Evolutionary conservation across 192 early-diverging fungal species (phyloP).

Genomic region (Pecoramyces ruminantium): DNA sequence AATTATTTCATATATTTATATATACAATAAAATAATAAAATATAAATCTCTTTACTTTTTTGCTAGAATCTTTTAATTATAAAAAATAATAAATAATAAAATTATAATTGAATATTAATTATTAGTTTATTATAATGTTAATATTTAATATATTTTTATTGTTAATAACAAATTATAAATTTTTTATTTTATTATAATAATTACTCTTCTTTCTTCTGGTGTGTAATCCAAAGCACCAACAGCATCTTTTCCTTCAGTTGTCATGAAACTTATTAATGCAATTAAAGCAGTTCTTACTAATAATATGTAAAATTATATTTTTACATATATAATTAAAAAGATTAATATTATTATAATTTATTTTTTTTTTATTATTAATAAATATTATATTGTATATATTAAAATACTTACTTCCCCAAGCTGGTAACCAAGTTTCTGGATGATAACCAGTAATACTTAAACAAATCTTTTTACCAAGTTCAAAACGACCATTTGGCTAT

Average conservation of each 20-base stretch:
- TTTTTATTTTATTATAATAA: background rate
- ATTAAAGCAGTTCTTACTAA: constrained; percentile 69
- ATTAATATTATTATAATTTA: background rate
- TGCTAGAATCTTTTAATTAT: too few species aligned
- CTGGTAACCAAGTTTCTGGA: constrained; percentile 89
- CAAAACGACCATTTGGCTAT: constrained; percentile 50
- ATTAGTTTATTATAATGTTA: too few species aligned
- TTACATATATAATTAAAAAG: too few species aligned
- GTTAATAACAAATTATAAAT: too few species aligned
- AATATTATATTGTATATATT: too few species aligned
- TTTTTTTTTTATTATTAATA: background rate
- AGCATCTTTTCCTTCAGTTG: constrained; percentile 63
- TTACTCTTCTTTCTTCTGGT: constrained; percentile 37
- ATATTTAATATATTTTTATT: too few species aligned
- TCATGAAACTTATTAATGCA: constrained; percentile 77
- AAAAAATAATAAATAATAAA: too few species aligned
- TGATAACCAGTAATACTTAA: constrained; percentile 85
- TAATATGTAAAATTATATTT: background rate
- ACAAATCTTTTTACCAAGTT: constrained; percentile 85
- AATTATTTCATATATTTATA: too few species aligned
- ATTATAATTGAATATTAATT: too few species aligned
- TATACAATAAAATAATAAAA: too few species aligned
- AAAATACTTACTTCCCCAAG: constrained; percentile 72
- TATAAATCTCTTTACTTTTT: too few species aligned
- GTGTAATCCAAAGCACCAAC: constrained; percentile 61